These are phyloP conservation scores for Komagataella populi DNA, from an alignment of 805 yeast species.

Conservation along the genomic window DNA sequence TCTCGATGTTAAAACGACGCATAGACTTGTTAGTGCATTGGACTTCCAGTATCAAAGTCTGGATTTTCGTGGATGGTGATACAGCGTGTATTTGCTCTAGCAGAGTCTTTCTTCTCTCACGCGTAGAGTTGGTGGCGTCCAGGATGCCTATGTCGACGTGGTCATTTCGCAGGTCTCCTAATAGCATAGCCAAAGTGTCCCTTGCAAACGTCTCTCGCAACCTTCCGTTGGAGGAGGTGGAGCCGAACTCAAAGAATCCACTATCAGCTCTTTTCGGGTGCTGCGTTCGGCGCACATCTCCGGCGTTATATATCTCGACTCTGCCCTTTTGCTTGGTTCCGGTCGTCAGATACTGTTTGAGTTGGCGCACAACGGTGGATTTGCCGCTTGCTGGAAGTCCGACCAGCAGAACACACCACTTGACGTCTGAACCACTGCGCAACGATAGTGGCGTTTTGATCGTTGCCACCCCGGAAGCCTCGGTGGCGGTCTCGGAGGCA, in stretches of 20 bases:
- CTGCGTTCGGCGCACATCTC: slow-evolving; percentile 30
- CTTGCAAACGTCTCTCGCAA: slow-evolving; percentile 88
- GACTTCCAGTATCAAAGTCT: slow-evolving; percentile 45
- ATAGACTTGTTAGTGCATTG: slow-evolving; percentile 39
- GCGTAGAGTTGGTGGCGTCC: slow-evolving; percentile 70
- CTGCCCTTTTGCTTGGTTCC: slow-evolving; percentile 8
- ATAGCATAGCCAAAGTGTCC: slow-evolving; percentile 72
- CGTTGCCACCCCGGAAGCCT: slow-evolving; percentile 1
- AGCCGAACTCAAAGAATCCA: slow-evolving; percentile 30
- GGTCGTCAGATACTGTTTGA: slow-evolving; percentile 10
- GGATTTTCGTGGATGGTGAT: slow-evolving; percentile 29
- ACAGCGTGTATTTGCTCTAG: slow-evolving; percentile 37
- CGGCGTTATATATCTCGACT: slow-evolving; percentile 32
- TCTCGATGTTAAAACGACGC: slow-evolving; percentile 46
- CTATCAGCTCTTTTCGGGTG: slow-evolving; percentile 6
- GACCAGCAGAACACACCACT: slow-evolving; percentile 30
- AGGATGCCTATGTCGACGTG: slow-evolving; percentile 85
- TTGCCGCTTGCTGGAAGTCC: slow-evolving; percentile 95
- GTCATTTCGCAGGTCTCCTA: slow-evolving; percentile 60
- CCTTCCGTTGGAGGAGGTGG: slow-evolving; percentile 33
- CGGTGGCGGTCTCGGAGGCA: not conserved
- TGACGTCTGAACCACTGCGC: slow-evolving; percentile 4
- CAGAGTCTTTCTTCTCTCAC: slow-evolving; percentile 40
- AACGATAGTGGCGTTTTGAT: not conserved
- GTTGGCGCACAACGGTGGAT: slow-evolving; percentile 27